These are phyloP conservation scores for Solanum stenotomum DNA, from an alignment of 257 asterid species.

Conservation along the genomic window DNA sequence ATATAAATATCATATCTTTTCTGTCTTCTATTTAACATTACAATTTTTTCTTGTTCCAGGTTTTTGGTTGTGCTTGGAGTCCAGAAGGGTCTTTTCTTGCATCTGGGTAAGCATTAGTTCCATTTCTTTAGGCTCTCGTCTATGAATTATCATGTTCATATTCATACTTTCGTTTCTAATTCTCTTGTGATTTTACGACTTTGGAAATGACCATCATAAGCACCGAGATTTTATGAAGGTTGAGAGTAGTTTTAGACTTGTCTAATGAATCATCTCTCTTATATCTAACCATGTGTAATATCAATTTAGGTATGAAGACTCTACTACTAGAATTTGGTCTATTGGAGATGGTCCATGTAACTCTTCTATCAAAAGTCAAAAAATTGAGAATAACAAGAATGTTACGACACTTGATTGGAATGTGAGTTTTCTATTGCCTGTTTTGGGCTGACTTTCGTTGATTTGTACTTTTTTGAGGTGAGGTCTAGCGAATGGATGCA, in stretches of 20 bases:
- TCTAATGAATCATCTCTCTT: neutral
- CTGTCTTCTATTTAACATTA: neutral
- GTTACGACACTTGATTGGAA: constrained; percentile 75
- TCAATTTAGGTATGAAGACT: too few species aligned
- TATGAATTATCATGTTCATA: too few species aligned
- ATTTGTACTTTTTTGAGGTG: too few species aligned
- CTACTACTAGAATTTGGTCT: constrained; percentile 85
- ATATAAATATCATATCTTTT: neutral
- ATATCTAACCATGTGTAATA: too few species aligned
- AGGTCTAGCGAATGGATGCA: constrained; percentile 81
- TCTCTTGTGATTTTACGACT: too few species aligned
- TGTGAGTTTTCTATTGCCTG: constrained; percentile 5
- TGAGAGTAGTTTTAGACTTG: neutral
- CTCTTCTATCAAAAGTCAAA: constrained; percentile 45
- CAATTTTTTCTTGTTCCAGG: constrained; percentile 33
- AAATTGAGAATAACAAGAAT: constrained; percentile 85
- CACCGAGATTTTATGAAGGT: neutral
- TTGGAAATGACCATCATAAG: too few species aligned
- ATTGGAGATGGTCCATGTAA: constrained; percentile 51
- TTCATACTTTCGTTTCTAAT: too few species aligned
- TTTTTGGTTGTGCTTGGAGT: constrained; percentile 94
- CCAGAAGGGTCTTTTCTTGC: constrained; percentile 6
- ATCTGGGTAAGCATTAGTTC: too few species aligned
- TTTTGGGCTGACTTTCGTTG: too few species aligned
- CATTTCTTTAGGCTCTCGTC: too few species aligned